These are phyloP conservation scores for Bryum argenteum DNA, from an alignment of 225 moss, liverwort and hornwort genomes.

Conservation along the genomic window DNA sequence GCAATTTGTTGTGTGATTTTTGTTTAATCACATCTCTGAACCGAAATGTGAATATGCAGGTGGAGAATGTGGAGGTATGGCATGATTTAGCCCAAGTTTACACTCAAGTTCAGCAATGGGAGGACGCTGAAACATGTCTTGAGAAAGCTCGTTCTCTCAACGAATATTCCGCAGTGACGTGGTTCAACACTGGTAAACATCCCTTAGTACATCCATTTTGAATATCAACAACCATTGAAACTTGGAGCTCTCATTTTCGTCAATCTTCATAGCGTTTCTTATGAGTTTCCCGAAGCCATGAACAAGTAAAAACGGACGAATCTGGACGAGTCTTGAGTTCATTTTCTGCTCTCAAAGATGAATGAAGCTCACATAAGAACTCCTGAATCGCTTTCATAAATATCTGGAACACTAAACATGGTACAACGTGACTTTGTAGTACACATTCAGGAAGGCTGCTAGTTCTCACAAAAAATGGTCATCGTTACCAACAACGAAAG, in stretches of 20 bases:
- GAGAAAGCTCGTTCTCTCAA: conserved; percentile 68
- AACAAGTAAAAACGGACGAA: background rate
- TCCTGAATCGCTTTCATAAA: background rate
- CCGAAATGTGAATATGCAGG: conserved; percentile 37
- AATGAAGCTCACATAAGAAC: background rate
- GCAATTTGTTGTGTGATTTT: background rate
- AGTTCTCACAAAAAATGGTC: too few relatives aligned
- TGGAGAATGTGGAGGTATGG: conserved; percentile 82
- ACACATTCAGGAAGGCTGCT: too few relatives aligned
- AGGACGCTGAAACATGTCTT: conserved; percentile 74
- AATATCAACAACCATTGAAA: background rate
- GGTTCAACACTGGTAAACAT: conserved; percentile 74
- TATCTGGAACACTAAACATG: too few relatives aligned
- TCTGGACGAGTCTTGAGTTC: background rate
- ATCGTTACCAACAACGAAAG: too few relatives aligned
- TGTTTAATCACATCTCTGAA: background rate
- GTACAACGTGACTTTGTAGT: too few relatives aligned
- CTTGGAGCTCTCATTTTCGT: background rate
- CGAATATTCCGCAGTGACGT: conserved; percentile 59
- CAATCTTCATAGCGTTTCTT: background rate
- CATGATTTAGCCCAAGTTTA: conserved; percentile 79
- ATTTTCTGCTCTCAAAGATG: background rate
- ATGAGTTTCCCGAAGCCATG: background rate
- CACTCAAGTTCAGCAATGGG: conserved; percentile 75
- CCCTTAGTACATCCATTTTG: too few relatives aligned